phyloP scores from a whole-genome alignment of 106 monocot species.

The Agapanthus africanus region DNA sequence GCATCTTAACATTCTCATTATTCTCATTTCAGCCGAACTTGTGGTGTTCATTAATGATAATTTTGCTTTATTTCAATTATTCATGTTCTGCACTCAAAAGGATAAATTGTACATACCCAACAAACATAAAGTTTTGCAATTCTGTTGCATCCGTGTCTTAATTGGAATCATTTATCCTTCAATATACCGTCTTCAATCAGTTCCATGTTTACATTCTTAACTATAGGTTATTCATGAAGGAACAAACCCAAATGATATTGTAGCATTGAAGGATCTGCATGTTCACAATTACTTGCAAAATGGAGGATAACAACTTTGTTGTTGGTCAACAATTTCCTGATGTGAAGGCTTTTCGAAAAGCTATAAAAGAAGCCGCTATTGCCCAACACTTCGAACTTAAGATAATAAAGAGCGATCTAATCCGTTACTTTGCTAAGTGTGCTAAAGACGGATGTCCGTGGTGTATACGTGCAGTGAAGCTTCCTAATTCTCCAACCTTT shows the following conservation, averaged over 20 bases:
- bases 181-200: not conserved
- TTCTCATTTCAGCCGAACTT: too few relatives aligned
- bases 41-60: too few relatives aligned
- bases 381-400: constrained; percentile 66
- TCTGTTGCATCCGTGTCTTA: too few relatives aligned
- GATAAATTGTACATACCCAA: too few relatives aligned
- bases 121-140: too few relatives aligned
- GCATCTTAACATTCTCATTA: too few relatives aligned
- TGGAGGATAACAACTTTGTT: constrained; percentile 29
- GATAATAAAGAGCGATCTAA: constrained; percentile 63
- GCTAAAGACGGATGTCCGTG: constrained; percentile 68
- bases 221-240: not conserved
- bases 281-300: not conserved
- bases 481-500: constrained; percentile 44
- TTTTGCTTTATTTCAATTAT: too few relatives aligned
- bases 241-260: not conserved
- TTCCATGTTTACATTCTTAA: not conserved
- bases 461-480: constrained; percentile 60
- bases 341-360: constrained; percentile 53
- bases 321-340: constrained; percentile 57
- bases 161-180: not conserved
- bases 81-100: too few relatives aligned
- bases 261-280: not conserved
- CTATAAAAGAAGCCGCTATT: constrained; percentile 60
- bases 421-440: constrained; percentile 67